Percentiles rank a stretch among this genome's conserved stretches.
These are phyloP conservation scores for Boletellus sp. DNA, from an alignment of 768 basidiomycete genomes.

Conservation along the genomic window DNA sequence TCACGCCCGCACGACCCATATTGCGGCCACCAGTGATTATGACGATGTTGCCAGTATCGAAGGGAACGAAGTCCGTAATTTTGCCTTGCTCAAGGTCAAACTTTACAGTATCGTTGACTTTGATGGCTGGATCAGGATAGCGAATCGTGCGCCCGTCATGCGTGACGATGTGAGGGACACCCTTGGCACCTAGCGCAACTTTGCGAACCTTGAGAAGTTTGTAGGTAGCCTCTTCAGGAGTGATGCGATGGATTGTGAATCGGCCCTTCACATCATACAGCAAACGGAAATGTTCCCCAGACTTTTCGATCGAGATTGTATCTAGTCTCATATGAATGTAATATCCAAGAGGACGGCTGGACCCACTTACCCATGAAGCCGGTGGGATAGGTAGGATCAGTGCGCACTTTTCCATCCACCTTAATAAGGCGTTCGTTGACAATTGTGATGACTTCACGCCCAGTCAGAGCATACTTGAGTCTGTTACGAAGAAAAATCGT, in stretches of 20 bases:
- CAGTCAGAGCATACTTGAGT: slow-evolving; percentile 97
- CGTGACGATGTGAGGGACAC: slow-evolving; percentile 95
- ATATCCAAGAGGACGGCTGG: not conserved
- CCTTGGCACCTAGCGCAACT: slow-evolving; percentile 87
- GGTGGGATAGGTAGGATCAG: slow-evolving; percentile 93
- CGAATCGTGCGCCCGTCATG: slow-evolving; percentile 99
- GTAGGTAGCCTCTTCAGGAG: slow-evolving; percentile 93
- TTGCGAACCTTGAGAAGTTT: slow-evolving; percentile 94
- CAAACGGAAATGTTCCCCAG: slow-evolving; percentile 98
- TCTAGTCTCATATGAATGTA: slow-evolving; percentile 44
- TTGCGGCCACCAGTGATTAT: slow-evolving; percentile 99
- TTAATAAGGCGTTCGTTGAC: slow-evolving; percentile 96
- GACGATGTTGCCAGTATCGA: slow-evolving; percentile 95
- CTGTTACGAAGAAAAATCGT: slow-evolving; percentile 98
- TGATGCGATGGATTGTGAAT: slow-evolving; percentile 99
- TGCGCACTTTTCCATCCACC: slow-evolving; percentile 98
- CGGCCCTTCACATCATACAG: slow-evolving; percentile 99
- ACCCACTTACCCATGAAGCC: slow-evolving; percentile 88
- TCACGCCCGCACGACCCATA: slow-evolving; percentile 98
- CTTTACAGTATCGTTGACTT: slow-evolving; percentile 96
- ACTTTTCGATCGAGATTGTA: slow-evolving; percentile 96
- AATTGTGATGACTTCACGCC: slow-evolving; percentile 92
- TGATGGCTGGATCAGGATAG: slow-evolving; percentile 95
- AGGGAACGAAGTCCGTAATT: slow-evolving; percentile 89
- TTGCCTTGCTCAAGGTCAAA: slow-evolving; percentile 94